Conservation (phyloP, 208 protist genomes). For the Crithidia thermophila region DNA sequence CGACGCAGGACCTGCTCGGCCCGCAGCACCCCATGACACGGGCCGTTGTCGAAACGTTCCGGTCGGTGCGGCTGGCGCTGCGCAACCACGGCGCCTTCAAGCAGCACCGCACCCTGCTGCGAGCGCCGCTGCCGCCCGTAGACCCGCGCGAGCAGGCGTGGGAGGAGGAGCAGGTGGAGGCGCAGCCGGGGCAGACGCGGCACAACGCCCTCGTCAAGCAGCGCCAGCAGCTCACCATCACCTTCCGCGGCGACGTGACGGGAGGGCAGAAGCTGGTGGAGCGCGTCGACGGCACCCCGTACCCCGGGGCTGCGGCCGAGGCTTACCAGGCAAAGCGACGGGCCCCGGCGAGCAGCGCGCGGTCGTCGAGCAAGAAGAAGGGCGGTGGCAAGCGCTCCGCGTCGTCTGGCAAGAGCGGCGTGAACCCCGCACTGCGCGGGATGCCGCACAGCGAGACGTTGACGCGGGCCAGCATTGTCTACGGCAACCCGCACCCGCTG, state of each 20-base stretch:
- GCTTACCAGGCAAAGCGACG: constrained; percentile 38
- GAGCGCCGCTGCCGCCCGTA: constrained; percentile 58
- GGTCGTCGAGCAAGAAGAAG: constrained; percentile 16
- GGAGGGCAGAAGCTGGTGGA: constrained; percentile 65
- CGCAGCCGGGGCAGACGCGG: constrained; percentile 43
- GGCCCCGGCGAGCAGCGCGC: constrained; percentile 5
- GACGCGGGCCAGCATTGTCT: constrained; percentile 56
- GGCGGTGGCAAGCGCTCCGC: not conserved
- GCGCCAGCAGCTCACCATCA: constrained; percentile 80
- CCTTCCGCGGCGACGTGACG: constrained; percentile 81
- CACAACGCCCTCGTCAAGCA: constrained; percentile 52
- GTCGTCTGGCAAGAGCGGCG: not conserved
- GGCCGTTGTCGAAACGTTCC: constrained; percentile 70
- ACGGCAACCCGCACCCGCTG: constrained; percentile 82
- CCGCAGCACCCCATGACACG: constrained; percentile 80
- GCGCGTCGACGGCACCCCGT: constrained; percentile 63
- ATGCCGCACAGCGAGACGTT: constrained; percentile 69
- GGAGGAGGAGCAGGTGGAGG: constrained; percentile 46
- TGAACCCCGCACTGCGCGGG: constrained; percentile 35
- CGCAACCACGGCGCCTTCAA: constrained; percentile 67
- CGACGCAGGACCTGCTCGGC: constrained; percentile 82
- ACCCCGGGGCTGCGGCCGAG: constrained; percentile 58
- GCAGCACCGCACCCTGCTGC: constrained; percentile 76
- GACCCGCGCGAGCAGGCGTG: constrained; percentile 72
- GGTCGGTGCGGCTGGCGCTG: constrained; percentile 61